phyloP scores from a whole-genome alignment of 2,329 filamentous ascomycete genomes.

The Colletotrichum camelliae region DNA sequence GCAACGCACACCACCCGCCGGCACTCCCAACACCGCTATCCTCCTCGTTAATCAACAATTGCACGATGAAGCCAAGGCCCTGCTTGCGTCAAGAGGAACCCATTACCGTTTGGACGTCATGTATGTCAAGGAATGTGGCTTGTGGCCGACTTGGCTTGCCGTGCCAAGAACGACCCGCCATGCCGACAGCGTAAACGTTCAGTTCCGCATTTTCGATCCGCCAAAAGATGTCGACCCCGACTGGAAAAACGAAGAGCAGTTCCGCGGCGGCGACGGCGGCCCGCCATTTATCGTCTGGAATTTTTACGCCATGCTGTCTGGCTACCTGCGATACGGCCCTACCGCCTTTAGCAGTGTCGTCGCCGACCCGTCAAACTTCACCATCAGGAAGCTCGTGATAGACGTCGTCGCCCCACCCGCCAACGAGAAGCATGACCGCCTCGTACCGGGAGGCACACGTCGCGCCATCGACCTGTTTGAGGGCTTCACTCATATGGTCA shows the following conservation, averaged over 20 bases:
- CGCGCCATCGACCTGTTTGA: slow-evolving; percentile 15
- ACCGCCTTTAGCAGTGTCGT: slow-evolving; percentile 19
- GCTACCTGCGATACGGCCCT: slow-evolving; percentile 19
- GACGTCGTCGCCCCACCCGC: slow-evolving; percentile 20
- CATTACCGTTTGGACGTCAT: slow-evolving; percentile 23
- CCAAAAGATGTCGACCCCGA: slow-evolving; percentile 20
- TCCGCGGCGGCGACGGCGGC: slow-evolving; percentile 18
- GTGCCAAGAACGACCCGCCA: slow-evolving; percentile 20
- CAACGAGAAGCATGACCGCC: slow-evolving; percentile 17
- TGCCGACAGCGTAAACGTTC: slow-evolving; percentile 16
- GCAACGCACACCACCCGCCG: not conserved
- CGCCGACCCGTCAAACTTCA: slow-evolving; percentile 4
- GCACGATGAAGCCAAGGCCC: slow-evolving; percentile 16
- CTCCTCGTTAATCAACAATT: slow-evolving; percentile 24
- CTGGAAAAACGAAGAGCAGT: slow-evolving; percentile 22
- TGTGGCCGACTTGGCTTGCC: slow-evolving; percentile 25
- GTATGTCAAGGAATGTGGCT: slow-evolving; percentile 25
- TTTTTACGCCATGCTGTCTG: slow-evolving; percentile 23
- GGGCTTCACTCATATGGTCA: slow-evolving; percentile 9
- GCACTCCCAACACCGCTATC: slow-evolving; percentile 16
- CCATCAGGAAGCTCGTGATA: slow-evolving; percentile 17
- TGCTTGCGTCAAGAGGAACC: slow-evolving; percentile 13
- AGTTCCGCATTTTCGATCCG: slow-evolving; percentile 25
- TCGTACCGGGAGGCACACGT: slow-evolving; percentile 8
- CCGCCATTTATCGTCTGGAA: slow-evolving; percentile 23